Evolutionary conservation across 2,329 filamentous ascomycete species (phyloP), one percentile per base, ranked within the genome.

Genomic region (Paracorniculantispora psalliotae): DNA sequence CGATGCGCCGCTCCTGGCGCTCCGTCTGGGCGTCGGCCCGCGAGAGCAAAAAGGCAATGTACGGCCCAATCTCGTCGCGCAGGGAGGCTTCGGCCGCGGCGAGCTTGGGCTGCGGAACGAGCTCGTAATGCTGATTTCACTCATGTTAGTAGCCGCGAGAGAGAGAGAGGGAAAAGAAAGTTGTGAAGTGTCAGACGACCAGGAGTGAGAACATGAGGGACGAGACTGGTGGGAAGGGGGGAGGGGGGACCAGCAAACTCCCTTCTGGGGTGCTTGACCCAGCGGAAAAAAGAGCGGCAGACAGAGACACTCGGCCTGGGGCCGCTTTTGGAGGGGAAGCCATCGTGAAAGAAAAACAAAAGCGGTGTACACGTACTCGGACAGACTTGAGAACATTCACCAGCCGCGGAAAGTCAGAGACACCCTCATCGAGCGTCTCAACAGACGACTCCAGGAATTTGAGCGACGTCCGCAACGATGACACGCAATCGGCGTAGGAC

Each of bases 51-150:
- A 86, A 83, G 30, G 87, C 79, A 63, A 96, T 89, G 72, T 91
- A 92, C 9, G 92, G 92, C n/a, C 88, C 87, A 65, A 96, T 94
- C 71, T 96, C 92, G 67, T 91, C 89, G 66, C 92, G 88, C 19
- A 97, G 84, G 4, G 91, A 87, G 64, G 90, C 81, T 73, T 97
- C 92, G 33, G 92, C 92, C 63, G 88, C 83, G 62, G 87, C 86
- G 47, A 97, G 84, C 54, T 90, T 90, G 13, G 89, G 85, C 71
- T 96, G 91, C 17, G 92, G 90, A 66, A 96, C 90, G 44, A 96
- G 86, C 72, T 97, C 92, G 75, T 96, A 97, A 76, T 96, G 92
- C 88, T 96, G 62, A 33, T 10, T 49, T 17, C 28, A 17, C 26
- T 28, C n/a, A 13, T 25, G 46, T 48, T 50, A 50, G 33, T 21